Conservation (phyloP, 768 basidiomycete species). For the Leccinum fibrillosum region DNA sequence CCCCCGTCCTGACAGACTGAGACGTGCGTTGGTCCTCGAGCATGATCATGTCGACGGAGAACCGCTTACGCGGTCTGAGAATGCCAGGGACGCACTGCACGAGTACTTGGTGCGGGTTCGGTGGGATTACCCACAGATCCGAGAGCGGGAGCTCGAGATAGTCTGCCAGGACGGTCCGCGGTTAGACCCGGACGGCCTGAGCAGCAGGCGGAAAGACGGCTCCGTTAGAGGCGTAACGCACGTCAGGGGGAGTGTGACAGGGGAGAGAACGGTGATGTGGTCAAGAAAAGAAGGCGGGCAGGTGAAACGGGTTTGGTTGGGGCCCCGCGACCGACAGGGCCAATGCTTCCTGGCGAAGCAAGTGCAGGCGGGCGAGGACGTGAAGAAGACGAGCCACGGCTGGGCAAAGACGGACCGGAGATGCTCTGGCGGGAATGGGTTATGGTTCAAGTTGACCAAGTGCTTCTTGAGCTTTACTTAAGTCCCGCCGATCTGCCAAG, state of each 20-base stretch:
- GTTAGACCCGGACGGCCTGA: not conserved
- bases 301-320: constrained; percentile 3
- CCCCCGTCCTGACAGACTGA: constrained; percentile 33
- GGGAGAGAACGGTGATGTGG: too few relatives aligned
- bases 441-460: too few relatives aligned
- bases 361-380: constrained; percentile 5
- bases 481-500: too few relatives aligned
- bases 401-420: constrained; percentile 9
- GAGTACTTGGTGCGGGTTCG: constrained; percentile 23
- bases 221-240: constrained; percentile 18
- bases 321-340: not conserved
- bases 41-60: constrained; percentile 9
- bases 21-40: not conserved
- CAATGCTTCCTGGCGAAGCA: constrained; percentile 4
- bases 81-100: constrained; percentile 28
- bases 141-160: not conserved
- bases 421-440: not conserved
- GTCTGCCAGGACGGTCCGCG: not conserved
- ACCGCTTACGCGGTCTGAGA: constrained; percentile 25
- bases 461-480: too few relatives aligned
- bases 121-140: constrained; percentile 11
- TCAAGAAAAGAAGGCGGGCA: too few relatives aligned
- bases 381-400: not conserved
- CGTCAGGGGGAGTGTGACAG: constrained; percentile 14
- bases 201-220: not conserved